Conservation (phyloP, 2,329 filamentous ascomycete genomes). For the Domatiomyces globalis region DNA sequence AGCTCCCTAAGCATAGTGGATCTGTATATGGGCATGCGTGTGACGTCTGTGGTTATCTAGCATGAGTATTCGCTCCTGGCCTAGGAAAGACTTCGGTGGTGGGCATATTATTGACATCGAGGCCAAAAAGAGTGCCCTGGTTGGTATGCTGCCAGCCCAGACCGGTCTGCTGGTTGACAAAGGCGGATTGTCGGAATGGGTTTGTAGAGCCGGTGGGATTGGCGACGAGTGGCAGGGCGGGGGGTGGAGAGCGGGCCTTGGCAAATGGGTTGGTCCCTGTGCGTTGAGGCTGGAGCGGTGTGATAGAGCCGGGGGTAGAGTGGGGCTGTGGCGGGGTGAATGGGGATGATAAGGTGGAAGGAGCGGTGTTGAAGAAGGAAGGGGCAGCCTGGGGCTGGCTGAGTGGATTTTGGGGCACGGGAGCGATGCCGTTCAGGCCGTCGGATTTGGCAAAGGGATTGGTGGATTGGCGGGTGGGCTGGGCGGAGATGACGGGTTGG, state of each 20-base stretch:
- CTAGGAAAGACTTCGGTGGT: constrained; percentile 79
- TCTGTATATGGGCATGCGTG: too few relatives aligned
- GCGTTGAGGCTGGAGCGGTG: constrained; percentile 40
- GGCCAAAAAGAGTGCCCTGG: constrained; percentile 61
- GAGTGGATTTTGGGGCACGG: constrained; percentile 3
- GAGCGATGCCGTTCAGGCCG: constrained; percentile 11
- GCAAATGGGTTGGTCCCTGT: constrained; percentile 62
- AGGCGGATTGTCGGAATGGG: constrained; percentile 80
- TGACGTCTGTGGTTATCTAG: background rate
- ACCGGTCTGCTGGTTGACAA: constrained; percentile 78
- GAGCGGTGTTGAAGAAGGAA: constrained; percentile 23
- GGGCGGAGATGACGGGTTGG: constrained; percentile 31
- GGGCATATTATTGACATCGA: constrained; percentile 58
- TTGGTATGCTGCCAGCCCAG: constrained; percentile 74
- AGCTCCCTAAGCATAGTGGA: too few relatives aligned
- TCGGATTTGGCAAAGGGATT: constrained; percentile 69
- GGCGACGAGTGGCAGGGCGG: constrained; percentile 43
- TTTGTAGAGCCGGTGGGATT: constrained; percentile 84
- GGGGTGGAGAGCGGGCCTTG: constrained; percentile 34
- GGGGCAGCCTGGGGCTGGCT: constrained; percentile 11
- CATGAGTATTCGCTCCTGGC: constrained; percentile 34
- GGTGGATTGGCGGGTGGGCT: constrained; percentile 52
- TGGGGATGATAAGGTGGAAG: constrained; percentile 26
- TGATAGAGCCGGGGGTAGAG: constrained; percentile 24
- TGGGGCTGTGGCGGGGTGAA: constrained; percentile 35